phyloP scores from a whole-genome alignment of 78 protist genomes.

The Pigoraptor vietnamica region DNA sequence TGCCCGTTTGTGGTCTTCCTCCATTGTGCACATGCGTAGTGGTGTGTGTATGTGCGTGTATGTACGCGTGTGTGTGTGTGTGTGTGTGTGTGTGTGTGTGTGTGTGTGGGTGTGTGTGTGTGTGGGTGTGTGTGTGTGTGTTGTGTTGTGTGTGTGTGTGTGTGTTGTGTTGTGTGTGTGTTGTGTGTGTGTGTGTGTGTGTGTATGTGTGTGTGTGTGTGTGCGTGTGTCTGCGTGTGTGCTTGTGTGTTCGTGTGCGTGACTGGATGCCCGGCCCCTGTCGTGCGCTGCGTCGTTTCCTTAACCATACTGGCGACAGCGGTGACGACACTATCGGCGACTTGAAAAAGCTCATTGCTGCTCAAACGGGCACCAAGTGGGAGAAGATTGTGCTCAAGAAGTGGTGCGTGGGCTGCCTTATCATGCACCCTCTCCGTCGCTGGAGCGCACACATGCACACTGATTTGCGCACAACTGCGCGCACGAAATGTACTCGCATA shows the following conservation, averaged over 20 bases:
- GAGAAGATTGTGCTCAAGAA: conserved; percentile 89
- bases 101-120: no score
- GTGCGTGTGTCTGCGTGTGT: not conserved
- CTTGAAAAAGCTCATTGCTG: conserved; percentile 91
- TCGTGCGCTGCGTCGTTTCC: not conserved
- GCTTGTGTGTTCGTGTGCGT: not conserved
- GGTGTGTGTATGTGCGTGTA: no score
- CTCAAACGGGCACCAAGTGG: conserved; percentile 91
- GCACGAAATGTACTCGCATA: not conserved
- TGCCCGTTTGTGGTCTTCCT: no score
- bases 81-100: no score
- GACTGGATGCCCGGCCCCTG: not conserved
- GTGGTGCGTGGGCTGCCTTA: conserved; percentile 34
- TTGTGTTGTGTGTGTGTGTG: no score
- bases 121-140: no score
- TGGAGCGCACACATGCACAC: not conserved
- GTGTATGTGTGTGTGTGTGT: no score
- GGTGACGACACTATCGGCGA: conserved; percentile 94
- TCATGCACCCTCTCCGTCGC: not conserved
- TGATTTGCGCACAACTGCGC: not conserved
- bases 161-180: no score
- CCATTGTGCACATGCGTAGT: no score
- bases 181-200: no score
- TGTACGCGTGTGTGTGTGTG: no score
- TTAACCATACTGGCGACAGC: conserved; percentile 22